Evolutionary conservation across 2,329 filamentous ascomycete species (phyloP).

Genomic region (Microcera coccophila): DNA sequence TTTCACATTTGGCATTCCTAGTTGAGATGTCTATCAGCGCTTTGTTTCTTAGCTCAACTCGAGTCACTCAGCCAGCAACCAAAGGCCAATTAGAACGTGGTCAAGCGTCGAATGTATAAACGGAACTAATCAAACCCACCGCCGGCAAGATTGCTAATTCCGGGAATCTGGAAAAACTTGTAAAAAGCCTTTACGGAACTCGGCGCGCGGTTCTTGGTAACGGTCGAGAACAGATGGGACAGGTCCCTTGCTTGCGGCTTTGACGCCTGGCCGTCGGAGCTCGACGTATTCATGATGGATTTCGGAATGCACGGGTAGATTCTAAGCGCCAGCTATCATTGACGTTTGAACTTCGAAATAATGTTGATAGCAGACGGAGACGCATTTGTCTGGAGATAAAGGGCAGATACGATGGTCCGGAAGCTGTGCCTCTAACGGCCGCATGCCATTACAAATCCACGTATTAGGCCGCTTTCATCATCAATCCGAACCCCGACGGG

Average conservation of each 20-base stretch:
- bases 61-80: background rate
- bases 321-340: too few species aligned
- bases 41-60: background rate
- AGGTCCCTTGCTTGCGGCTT: slow-evolving; percentile 69
- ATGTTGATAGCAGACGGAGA: too few species aligned
- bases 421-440: background rate
- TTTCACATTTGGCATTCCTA: slow-evolving; percentile 73
- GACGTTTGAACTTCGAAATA: too few species aligned
- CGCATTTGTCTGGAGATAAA: too few species aligned
- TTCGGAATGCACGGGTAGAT: background rate
- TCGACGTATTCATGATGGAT: slow-evolving; percentile 1
- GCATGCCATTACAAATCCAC: slow-evolving; percentile 25
- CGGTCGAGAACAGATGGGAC: slow-evolving; percentile 71
- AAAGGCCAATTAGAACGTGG: background rate
- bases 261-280: slow-evolving; percentile 7
- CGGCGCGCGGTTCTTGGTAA: slow-evolving; percentile 59
- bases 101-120: background rate
- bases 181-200: slow-evolving; percentile 79
- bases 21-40: slow-evolving; percentile 7
- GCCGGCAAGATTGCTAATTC: slow-evolving; percentile 60
- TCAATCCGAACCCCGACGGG: background rate
- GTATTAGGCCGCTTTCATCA: slow-evolving; percentile 16
- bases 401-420: background rate
- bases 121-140: slow-evolving; percentile 47
- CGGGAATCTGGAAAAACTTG: slow-evolving; percentile 70